Evolutionary conservation across 2,329 filamentous ascomycete species (phyloP).

Genomic region (Fusarium sp.): DNA sequence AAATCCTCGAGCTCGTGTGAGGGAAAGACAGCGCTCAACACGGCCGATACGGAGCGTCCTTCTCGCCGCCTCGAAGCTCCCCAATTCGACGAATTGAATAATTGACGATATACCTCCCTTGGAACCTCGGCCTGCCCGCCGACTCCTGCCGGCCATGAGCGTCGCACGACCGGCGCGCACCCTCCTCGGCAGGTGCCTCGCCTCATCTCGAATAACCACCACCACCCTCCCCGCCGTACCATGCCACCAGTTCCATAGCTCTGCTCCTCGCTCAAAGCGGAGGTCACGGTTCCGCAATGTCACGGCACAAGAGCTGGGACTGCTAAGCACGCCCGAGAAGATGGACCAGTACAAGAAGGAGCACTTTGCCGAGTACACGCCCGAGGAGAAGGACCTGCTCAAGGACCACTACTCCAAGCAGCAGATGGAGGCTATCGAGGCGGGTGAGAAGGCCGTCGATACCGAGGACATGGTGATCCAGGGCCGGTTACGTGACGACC

Average conservation of each 20-base stretch:
- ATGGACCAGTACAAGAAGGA: conserved; percentile 59
- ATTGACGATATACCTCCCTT: conserved; percentile 8
- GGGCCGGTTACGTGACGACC: conserved; percentile 77
- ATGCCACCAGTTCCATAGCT: conserved; percentile 64
- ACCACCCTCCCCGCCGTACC: conserved; percentile 40
- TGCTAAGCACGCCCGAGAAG: conserved; percentile 55
- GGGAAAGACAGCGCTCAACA: conserved; percentile 29
- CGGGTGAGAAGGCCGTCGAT: conserved; percentile 82
- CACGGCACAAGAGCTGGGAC: conserved; percentile 63
- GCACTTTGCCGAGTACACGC: conserved; percentile 72
- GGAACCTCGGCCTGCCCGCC: neutral
- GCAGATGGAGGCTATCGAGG: conserved; percentile 84
- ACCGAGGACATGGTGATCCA: conserved; percentile 79
- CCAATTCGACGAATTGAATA: conserved; percentile 14
- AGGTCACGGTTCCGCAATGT: conserved; percentile 66
- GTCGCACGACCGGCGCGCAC: conserved; percentile 65
- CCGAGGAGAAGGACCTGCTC: conserved; percentile 72
- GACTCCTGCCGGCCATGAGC: conserved; percentile 60
- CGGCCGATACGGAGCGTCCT: conserved; percentile 18
- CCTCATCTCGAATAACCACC: conserved; percentile 46
- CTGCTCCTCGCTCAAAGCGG: conserved; percentile 58
- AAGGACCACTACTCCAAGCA: conserved; percentile 78
- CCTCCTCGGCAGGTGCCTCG: conserved; percentile 64
- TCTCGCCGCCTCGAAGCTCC: conserved; percentile 12
- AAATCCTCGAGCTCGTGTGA: conserved; percentile 51